Base-by-base conservation (phyloP, 768 basidiomycete species). In the Hygrocybe coccinea region DNA sequence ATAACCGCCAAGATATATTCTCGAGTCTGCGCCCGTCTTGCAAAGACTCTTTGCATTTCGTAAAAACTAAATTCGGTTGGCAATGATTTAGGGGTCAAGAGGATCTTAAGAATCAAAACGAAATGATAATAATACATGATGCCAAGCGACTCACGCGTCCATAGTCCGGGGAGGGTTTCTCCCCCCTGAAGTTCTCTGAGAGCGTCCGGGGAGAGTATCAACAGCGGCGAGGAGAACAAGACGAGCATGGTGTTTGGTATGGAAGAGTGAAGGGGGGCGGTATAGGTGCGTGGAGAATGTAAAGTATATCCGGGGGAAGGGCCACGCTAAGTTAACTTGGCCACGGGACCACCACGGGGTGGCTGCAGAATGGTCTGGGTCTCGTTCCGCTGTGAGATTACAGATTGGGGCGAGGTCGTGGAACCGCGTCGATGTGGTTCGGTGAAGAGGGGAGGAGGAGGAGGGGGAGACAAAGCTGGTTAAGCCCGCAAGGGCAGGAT, bases 1-100 rank as follows among this genome's bases (percentile, higher is more conserved):
- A 89, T 7, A 94, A 73, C 51, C 91, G 76, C 91, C 91, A 95
- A 2, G 87, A 84, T 52, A 94, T 85, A 64, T 95, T 92, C 71
- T 94, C 91, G 25, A 93, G 78, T 25, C 91, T 73, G 5, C 75
- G 78, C n/a, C 92, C 92, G 62, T 93, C 86, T 62, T 86, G 79
- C 2, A 94, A 73, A 1, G 83, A 84, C 60, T 82, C 79, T 69
- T 89, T 90, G 74, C 87, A 91, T 68, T 90, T 89, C 50, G 88
- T 83, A 64, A 94, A 91, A 6, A 94, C 91, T 91, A 61, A 48
- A 53, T 29, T 35, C 22, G 51, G 22, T 52, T 5, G 54, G 44
- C 45, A 21, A 55, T 4, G 45, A 59, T 12, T 63, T 62, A 36
- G 22, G 37, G 50, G 21, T 8, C 7, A 7, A 44, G 43, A 19